Conservation (phyloP, 306 rosid species). For the Vicia villosa region DNA sequence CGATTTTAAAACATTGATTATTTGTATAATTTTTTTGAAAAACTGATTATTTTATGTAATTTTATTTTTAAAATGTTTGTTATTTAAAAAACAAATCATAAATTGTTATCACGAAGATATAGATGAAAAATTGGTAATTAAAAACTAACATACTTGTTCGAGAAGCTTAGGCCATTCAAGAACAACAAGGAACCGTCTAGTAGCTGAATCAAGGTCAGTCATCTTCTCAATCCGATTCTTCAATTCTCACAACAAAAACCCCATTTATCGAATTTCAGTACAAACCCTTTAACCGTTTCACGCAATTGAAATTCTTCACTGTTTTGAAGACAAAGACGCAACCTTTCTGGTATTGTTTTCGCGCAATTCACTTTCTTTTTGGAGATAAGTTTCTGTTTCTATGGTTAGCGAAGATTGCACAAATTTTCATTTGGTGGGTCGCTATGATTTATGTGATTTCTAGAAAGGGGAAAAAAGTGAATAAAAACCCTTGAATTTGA, state of each 20-base stretch:
- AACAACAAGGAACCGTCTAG: slow-evolving; percentile 42
- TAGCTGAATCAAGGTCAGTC: slow-evolving; percentile 45
- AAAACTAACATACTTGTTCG: slow-evolving; percentile 11
- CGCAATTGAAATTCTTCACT: slow-evolving; percentile 30
- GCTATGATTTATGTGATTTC: slow-evolving; percentile 31
- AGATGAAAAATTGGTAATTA: not conserved
- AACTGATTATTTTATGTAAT: no score
- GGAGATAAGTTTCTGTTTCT: slow-evolving; percentile 4
- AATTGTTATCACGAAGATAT: no score
- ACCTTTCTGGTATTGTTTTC: slow-evolving; percentile 33
- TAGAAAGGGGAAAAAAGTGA: not conserved
- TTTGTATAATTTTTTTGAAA: no score
- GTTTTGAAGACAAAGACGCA: slow-evolving; percentile 23
- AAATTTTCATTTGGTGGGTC: slow-evolving; percentile 30
- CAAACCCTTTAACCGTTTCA: slow-evolving; percentile 13
- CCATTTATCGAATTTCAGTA: slow-evolving; percentile 22
- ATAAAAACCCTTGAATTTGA: slow-evolving; percentile 33
- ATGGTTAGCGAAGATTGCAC: not conserved
- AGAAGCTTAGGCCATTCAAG: slow-evolving; percentile 31
- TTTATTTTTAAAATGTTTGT: no score
- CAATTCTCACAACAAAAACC: slow-evolving; percentile 11
- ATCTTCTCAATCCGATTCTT: slow-evolving; percentile 28
- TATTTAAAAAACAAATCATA: no score
- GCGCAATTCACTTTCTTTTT: not conserved
- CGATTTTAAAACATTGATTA: no score